These are phyloP conservation scores for Striga hermonthica DNA, from an alignment of 305 asterid genomes.

Conservation along the genomic window DNA sequence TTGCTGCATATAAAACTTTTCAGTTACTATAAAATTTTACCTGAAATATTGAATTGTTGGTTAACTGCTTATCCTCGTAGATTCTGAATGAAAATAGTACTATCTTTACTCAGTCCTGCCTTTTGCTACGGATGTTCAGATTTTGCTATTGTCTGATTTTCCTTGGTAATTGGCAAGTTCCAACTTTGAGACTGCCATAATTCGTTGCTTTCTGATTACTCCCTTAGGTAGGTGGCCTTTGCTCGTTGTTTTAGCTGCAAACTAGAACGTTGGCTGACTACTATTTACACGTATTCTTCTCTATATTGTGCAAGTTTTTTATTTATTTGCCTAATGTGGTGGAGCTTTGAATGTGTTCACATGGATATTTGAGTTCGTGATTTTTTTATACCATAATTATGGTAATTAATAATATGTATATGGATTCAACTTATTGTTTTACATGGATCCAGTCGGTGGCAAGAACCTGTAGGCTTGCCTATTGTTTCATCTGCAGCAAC, in stretches of 20 bases:
- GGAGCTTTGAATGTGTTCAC: slow-evolving; percentile 17
- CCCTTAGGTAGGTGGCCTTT: slow-evolving; percentile 3
- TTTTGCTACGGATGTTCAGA: background rate
- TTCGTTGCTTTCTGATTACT: slow-evolving; percentile 2
- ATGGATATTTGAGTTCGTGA: slow-evolving; percentile 3
- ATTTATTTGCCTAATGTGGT: slow-evolving; percentile 19
- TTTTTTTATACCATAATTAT: background rate
- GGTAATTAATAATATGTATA: slow-evolving; percentile 22
- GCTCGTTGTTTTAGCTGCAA: background rate
- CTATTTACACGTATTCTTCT: background rate
- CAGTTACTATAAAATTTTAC: background rate
- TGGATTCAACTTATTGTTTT: slow-evolving; percentile 11
- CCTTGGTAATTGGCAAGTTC: background rate
- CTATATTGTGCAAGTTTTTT: background rate
- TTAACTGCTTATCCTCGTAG: slow-evolving; percentile 14
- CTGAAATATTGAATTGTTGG: slow-evolving; percentile 17
- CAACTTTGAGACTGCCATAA: background rate
- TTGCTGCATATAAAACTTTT: slow-evolving; percentile 4
- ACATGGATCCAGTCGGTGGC: slow-evolving; percentile 12
- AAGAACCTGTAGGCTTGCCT: background rate
- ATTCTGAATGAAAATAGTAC: background rate
- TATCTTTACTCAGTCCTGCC: background rate
- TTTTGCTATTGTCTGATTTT: background rate
- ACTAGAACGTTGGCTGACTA: background rate
- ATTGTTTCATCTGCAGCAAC: slow-evolving; percentile 21